Conservation (phyloP, 306 rosid genomes). For the Carpinus viminea region DNA sequence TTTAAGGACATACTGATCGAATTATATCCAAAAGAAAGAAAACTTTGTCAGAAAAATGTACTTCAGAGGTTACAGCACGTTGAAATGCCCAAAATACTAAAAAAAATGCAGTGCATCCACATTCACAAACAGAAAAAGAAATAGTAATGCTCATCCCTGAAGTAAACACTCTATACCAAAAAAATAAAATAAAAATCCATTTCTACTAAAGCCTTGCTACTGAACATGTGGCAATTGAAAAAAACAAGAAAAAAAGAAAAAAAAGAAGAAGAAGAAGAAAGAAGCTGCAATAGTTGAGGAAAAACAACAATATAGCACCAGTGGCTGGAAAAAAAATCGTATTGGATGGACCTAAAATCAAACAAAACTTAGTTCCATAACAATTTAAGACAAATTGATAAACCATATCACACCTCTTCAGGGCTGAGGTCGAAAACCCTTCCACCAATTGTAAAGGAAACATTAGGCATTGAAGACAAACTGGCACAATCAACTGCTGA, state of each 20-base stretch:
- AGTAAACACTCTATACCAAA: neutral
- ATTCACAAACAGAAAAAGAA: neutral
- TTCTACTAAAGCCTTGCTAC: neutral
- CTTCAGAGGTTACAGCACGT: neutral
- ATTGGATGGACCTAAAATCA: neutral
- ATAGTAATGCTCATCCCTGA: neutral
- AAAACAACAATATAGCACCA: neutral
- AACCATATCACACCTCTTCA: slow-evolving; percentile 42
- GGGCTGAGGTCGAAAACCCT: slow-evolving; percentile 56
- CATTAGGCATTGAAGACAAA: slow-evolving; percentile 58
- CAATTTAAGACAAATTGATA: neutral
- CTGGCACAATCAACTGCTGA: slow-evolving; percentile 59
- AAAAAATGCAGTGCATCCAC: neutral
- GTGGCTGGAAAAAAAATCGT: neutral
- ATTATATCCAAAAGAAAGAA: neutral
- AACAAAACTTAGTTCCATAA: neutral
- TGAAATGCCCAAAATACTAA: neutral
- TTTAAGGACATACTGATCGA: slow-evolving; percentile 57
- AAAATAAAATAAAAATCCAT: neutral
- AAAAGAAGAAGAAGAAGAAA: too few relatives aligned
- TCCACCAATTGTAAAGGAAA: slow-evolving; percentile 64
- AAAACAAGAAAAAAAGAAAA: neutral
- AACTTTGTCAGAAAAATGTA: neutral
- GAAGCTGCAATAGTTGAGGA: too few relatives aligned
- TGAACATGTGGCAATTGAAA: neutral